These are phyloP conservation scores for Umbelopsis sp. DNA, from an alignment of 192 early-diverging fungal species.

Conservation along the genomic window DNA sequence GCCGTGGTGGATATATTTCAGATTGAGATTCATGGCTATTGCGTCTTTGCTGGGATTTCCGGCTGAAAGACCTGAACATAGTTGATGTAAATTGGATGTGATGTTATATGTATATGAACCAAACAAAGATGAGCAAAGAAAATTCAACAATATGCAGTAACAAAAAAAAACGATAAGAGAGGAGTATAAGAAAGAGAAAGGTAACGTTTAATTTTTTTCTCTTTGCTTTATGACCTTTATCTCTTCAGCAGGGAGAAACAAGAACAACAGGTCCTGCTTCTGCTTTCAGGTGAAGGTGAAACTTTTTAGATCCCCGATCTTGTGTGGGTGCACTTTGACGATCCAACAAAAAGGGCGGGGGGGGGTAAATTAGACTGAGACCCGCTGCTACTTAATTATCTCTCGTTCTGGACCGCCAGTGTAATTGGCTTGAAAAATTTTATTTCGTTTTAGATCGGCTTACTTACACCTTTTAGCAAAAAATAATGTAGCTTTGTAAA, in stretches of 20 bases:
- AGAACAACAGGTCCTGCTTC: background rate
- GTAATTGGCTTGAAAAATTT: background rate
- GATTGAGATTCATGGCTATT: conserved; percentile 1
- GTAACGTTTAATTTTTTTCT: no score
- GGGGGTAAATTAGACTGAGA: conserved; percentile 18
- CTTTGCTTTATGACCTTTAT: no score
- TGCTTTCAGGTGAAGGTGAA: conserved; percentile 17
- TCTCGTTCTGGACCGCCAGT: conserved; percentile 3
- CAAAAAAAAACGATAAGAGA: background rate
- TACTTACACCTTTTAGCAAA: no score
- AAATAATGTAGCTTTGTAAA: no score
- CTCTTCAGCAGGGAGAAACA: background rate
- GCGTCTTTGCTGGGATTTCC: background rate
- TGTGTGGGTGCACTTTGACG: conserved; percentile 13
- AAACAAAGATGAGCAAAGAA: background rate
- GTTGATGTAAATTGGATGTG: background rate
- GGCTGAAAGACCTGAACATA: background rate
- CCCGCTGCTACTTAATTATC: background rate
- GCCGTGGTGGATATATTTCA: conserved; percentile 16
- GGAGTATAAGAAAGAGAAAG: conserved; percentile 9
- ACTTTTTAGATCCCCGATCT: background rate
- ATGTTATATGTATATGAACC: background rate
- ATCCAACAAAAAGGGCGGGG: conserved; percentile 11
- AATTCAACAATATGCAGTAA: background rate
- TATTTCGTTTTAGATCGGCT: background rate